phyloP scores from a whole-genome alignment of 495 filamentous ascomycete species.

The Parathielavia appendiculata region DNA sequence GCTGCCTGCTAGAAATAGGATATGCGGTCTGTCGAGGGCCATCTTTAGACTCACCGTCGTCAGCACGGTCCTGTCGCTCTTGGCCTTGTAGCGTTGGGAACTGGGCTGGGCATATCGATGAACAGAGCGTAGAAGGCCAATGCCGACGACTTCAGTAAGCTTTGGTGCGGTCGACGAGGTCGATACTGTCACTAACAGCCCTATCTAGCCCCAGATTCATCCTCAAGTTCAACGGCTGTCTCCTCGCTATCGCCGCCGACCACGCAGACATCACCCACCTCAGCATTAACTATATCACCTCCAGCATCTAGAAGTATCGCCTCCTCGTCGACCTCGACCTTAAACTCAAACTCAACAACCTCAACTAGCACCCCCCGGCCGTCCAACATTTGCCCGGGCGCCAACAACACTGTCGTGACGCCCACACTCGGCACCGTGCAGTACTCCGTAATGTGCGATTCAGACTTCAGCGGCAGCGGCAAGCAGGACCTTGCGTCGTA shows the following conservation, averaged over 20 bases:
- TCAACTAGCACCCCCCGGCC: background rate
- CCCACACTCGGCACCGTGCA: background rate
- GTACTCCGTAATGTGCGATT: slow-evolving; percentile 1
- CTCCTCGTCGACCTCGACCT: background rate
- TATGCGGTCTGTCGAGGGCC: slow-evolving; percentile 3
- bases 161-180: background rate
- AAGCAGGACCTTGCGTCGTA: background rate
- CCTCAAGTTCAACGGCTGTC: too few species aligned
- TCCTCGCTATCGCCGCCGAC: background rate
- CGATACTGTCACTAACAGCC: background rate
- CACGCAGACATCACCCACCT: background rate
- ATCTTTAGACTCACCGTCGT: background rate
- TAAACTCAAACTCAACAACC: too few species aligned
- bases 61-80: background rate
- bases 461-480: background rate
- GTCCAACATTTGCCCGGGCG: slow-evolving; percentile 1
- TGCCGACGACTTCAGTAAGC: background rate
- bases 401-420: background rate
- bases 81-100: background rate
- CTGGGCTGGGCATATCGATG: slow-evolving; percentile 1
- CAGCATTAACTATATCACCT: background rate
- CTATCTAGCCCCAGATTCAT: too few species aligned
- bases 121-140: background rate
- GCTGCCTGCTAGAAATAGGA: background rate
- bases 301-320: background rate